Conservation (phyloP, 805 yeast genomes). For the Lipomyces kockii region DNA sequence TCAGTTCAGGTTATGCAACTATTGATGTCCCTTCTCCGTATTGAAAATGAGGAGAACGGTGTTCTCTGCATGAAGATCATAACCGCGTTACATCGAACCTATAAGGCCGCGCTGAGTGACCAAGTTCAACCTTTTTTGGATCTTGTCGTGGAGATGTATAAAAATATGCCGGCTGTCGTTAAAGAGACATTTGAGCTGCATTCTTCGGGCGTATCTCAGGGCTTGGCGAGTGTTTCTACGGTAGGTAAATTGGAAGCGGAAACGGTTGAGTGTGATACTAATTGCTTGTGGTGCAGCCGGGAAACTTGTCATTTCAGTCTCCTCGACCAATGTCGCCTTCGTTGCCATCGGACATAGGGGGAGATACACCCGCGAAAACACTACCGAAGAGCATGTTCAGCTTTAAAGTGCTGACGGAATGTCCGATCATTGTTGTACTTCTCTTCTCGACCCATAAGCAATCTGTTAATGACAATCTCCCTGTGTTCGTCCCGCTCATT, state of each 20-base stretch:
- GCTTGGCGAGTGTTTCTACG: conserved; percentile 17
- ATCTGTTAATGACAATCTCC: conserved; percentile 70
- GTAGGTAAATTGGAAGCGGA: conserved; percentile 4
- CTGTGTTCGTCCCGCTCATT: conserved; percentile 79
- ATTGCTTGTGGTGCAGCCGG: conserved; percentile 24
- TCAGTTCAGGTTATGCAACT: conserved; percentile 63
- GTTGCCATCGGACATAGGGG: conserved; percentile 46
- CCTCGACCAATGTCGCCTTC: conserved; percentile 53
- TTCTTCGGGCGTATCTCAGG: conserved; percentile 17
- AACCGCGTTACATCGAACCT: conserved; percentile 83
- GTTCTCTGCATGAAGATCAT: conserved; percentile 85
- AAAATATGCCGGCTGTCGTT: conserved; percentile 77
- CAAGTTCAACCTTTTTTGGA: conserved; percentile 80
- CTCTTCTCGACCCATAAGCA: conserved; percentile 85
- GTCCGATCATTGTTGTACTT: conserved; percentile 96
- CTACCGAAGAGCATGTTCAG: conserved; percentile 74
- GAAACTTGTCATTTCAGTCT: conserved; percentile 43
- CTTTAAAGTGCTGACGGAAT: conserved; percentile 90
- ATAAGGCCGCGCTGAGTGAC: conserved; percentile 66
- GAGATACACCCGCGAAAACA: conserved; percentile 53
- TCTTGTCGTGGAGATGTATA: conserved; percentile 74
- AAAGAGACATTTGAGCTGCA: conserved; percentile 62
- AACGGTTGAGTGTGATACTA: background rate
- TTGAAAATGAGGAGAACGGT: conserved; percentile 95
- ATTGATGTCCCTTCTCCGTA: conserved; percentile 62